Evolutionary conservation across 352 stramenopile species (phyloP).

Genomic region (Thraustochytrium sp.): DNA sequence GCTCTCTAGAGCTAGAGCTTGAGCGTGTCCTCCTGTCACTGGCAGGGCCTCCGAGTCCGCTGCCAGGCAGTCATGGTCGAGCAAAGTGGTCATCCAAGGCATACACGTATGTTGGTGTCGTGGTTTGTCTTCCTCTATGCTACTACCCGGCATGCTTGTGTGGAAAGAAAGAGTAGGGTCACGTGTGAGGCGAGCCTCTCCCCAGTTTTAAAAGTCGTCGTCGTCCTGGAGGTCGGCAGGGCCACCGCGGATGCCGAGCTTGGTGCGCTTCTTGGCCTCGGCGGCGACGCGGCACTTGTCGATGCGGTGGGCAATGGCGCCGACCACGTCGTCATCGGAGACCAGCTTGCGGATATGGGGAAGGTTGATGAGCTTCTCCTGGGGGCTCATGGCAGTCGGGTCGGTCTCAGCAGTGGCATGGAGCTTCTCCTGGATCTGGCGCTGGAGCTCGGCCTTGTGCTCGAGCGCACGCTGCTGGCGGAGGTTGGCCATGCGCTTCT

Average conservation of each 20-base stretch:
- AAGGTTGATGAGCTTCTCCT: constrained; percentile 29
- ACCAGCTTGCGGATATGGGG: constrained; percentile 2
- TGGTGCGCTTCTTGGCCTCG: constrained; percentile 10
- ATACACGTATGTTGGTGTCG: no score
- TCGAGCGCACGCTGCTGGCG: constrained; percentile 13
- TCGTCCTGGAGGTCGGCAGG: constrained; percentile 8
- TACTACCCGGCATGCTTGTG: no score
- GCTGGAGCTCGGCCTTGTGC: neutral
- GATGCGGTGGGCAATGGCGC: neutral
- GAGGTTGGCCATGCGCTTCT: neutral
- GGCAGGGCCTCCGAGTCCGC: no score
- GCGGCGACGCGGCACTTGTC: neutral
- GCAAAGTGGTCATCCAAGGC: no score
- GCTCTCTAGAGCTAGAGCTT: no score
- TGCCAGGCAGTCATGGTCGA: no score
- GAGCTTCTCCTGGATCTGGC: constrained; percentile 38
- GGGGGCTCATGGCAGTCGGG: neutral
- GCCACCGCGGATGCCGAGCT: constrained; percentile 23
- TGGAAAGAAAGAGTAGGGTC: no score
- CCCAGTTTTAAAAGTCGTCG: constrained; percentile 18
- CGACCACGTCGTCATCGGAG: neutral
- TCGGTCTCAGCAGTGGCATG: neutral
- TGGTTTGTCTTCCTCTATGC: no score
- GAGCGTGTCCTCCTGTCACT: no score
- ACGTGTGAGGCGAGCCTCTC: no score